Evolutionary conservation across 352 stramenopile genomes (phyloP), one percentile per base, ranked within the genome.

Genomic region (Peronosclerospora sorghi): DNA sequence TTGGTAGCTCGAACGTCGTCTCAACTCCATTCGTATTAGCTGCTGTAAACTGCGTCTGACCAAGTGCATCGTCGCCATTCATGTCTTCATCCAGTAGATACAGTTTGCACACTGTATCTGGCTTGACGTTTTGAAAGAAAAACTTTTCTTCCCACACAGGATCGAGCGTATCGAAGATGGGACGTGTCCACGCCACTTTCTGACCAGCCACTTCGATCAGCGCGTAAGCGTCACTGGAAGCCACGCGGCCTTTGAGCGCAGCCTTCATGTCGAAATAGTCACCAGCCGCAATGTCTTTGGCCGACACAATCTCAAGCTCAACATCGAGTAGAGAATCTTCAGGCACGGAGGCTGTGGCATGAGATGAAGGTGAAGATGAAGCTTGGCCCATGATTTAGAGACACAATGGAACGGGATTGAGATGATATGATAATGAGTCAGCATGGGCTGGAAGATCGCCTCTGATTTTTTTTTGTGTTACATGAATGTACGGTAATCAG

Each of bases 61-160:
- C 59, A 29, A 69, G 34, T 21, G 59, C 41, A 29, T 69, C 59
- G 19, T 69, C 59, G 3, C 44, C 15, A 37, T 59, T 62, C 29
- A 69, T 42, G 56, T 69, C 59, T 45, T 69, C 65, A 35, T 69
- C 59, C 13, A 60, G 50, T 26, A 69, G 30, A 15, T 50, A 54
- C 2, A 69, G 34, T 23, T 59, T 62, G 41, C 46, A 69, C 8
- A 65, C 8, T 3, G 55, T 41, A 38, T 62, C 39, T 4, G 39
- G 59, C 4, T 42, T 48, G 5, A 65, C 51, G 34, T 65, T 69
- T 20, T 20, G 52, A 28, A 69, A 69, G 21, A 43, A 62, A 20
- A 69, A 69, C 14, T 41, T 59, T 34, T 69, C 59, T 32, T 69
- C 62, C 59, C 59, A 69, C 4, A 59, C 51, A 34, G 59, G 59